Base-by-base conservation (phyloP, 805 yeast genomes). In the Naumovozyma castellii region DNA sequence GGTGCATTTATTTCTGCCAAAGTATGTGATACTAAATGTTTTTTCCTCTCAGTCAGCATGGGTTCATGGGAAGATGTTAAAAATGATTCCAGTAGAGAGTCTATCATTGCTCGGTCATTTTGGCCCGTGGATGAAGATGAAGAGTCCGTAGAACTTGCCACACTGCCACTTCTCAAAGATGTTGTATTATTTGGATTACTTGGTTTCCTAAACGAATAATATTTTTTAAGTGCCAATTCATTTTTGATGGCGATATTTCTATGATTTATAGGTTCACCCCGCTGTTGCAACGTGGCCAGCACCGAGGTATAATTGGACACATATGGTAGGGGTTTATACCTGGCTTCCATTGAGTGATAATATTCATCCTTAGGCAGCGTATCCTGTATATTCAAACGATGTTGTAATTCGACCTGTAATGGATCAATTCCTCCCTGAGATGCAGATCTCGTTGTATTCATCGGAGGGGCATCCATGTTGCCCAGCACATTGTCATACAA, bases 271-370 rank as follows among this genome's bases (percentile, higher is more conserved):
- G 10, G 27, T 22, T 22, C 27, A 6, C 10, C 9, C 10, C 10
- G 27, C 10, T 22, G 9, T 22, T 22, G 27, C 27, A 22, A 22
- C 10, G 6, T 22, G 6, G 27, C 27, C 10, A 43, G 17, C 5
- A 44, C 41, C 18, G 50, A 45, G 25, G 35, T 34, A 20, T 49
- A 49, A 30, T 49, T 49, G 0, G 51, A 41, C 20, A 43, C 37
- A 32, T 49, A 49, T 5, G 43, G 39, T 16, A 49, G 29, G 2
- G 41, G 40, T n/a, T 34, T 14, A 18, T 29, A 29, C 5, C 13
- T 6, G 9, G 5, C 10, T 4, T 2, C 10, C 9, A 10, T 22
- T 22, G 27, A 16, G n/a, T 15, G 28, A 22, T 14, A n/a, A 34
- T 34, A n/a, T 3, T 17, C 27, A 12, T 20, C 12, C 27, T 33